A percentile compares a stretch with the other conserved stretches of the same genome.
phyloP scores from a whole-genome alignment of 83 land plant species.

The Larix sibirica region DNA sequence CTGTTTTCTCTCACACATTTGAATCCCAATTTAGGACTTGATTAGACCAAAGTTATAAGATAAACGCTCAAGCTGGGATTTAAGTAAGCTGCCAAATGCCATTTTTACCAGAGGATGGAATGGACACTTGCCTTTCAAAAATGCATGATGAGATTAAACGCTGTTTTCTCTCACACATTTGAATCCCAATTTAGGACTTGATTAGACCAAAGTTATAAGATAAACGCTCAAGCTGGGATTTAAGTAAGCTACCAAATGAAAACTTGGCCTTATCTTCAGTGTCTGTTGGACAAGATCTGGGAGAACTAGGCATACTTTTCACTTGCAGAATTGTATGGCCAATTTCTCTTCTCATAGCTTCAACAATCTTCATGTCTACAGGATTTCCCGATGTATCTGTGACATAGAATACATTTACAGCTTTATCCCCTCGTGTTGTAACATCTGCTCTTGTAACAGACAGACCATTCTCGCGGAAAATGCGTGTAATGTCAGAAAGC shows the following conservation, averaged over 20 bases:
- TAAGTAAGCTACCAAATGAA: constrained; percentile 38
- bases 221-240: constrained; percentile 44
- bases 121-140: no score
- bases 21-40: constrained; percentile 26
- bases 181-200: constrained; percentile 26
- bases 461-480: constrained; percentile 65
- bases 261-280: constrained; percentile 8
- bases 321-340: constrained; percentile 28
- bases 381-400: constrained; percentile 61
- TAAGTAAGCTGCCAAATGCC: constrained; percentile 31
- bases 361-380: constrained; percentile 43
- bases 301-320: constrained; percentile 8
- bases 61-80: constrained; percentile 44
- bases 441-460: constrained; percentile 60
- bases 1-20: not conserved
- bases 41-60: constrained; percentile 41
- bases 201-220: constrained; percentile 41
- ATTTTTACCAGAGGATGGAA: constrained; percentile 13
- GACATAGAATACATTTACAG: constrained; percentile 61
- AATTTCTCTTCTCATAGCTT: constrained; percentile 48
- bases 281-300: constrained; percentile 16
- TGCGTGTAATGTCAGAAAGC: constrained; percentile 70
- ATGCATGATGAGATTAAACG: not conserved
- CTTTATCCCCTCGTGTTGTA: constrained; percentile 49
- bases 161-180: not conserved